A percentile compares a stretch with the other conserved stretches of the same genome.
These are phyloP conservation scores for Gymnopilus dilepis DNA, from an alignment of 768 basidiomycete species.

Conservation along the genomic window DNA sequence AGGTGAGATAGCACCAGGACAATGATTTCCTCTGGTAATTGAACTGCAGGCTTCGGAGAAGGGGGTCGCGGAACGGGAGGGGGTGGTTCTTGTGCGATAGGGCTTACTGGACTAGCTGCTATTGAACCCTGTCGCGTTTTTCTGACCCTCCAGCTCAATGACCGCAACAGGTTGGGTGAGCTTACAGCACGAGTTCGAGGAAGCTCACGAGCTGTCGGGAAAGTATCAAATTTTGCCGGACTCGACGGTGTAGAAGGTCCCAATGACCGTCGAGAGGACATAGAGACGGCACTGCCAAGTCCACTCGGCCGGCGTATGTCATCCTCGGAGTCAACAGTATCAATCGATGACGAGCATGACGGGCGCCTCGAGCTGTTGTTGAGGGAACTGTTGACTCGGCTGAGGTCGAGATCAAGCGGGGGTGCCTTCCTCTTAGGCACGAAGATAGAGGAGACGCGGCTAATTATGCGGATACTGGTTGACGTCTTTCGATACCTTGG, in stretches of 20 bases:
- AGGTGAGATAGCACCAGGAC: constrained; percentile 39
- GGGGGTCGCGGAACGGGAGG: constrained; percentile 12
- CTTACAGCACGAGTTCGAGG: constrained; percentile 39
- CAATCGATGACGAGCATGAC: constrained; percentile 20
- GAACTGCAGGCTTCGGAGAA: constrained; percentile 10
- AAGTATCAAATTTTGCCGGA: constrained; percentile 8
- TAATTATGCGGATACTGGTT: constrained; percentile 28
- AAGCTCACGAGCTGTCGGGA: constrained; percentile 12
- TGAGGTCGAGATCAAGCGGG: constrained; percentile 21
- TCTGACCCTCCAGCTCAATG: constrained; percentile 27
- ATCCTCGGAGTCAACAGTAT: constrained; percentile 34
- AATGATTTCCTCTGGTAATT: constrained; percentile 41
- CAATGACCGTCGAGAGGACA: constrained; percentile 40
- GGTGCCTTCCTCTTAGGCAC: constrained; percentile 23
- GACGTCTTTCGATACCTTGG: constrained; percentile 14
- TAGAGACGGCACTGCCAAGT: constrained; percentile 44
- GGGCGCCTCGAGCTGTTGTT: constrained; percentile 16
- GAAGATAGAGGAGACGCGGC: constrained; percentile 39
- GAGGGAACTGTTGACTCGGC: constrained; percentile 18
- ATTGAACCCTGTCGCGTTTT: constrained; percentile 22
- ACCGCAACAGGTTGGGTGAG: constrained; percentile 42
- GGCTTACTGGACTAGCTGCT: constrained; percentile 3
- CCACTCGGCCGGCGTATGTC: constrained; percentile 55
- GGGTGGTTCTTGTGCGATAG: neutral
- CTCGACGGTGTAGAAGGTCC: constrained; percentile 40